Evolutionary conservation across 805 yeast species (phyloP), one percentile per base, ranked within the genome.

Genomic region (Spathaspora girioi): DNA sequence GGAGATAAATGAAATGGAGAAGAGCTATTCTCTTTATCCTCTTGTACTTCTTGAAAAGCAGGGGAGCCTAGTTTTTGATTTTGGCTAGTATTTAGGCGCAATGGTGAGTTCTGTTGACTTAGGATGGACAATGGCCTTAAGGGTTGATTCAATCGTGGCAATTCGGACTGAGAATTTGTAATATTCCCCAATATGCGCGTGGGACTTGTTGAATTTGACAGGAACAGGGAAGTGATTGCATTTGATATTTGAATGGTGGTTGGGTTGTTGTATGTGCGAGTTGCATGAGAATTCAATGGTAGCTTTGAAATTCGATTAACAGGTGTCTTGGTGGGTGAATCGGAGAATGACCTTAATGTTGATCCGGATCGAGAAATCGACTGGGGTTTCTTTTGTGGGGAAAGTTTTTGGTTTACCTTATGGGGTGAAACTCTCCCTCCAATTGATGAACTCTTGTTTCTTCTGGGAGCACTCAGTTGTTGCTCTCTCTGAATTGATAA

Each of bases 401-500:
- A 59, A 19, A 10, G 14, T 42, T 23, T 17, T 18, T 19, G 26
- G 44, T 17, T 15, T 42, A 10, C 23, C 27, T 41, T 20, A 6
- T 11, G 15, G 23, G 48, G 43, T 23, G 35, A n/a, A 17, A 19
- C 12, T 43, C 19, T 15, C 9, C 23, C 5, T n/a, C 27, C 20
- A 2, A 32, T 43, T 15, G 19, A 11, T 4, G 10, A 1, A 11
- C 38, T 6, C 18, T 17, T 27, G 38, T 14, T 20, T 29, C 17
- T 45, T 35, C 45, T 20, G 5, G 17, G 11, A 42, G 31, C 31
- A n/a, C 32, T 12, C 15, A 32, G 48, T 23, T 43, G 40, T 29
- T 60, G 62, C 19, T 60, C 61, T 38, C 59, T 40, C 49, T 75
- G 77, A 8, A 75, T 69, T 23, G 61, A 57, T 20, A 66, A 48